phyloP scores from a whole-genome alignment of 768 basidiomycete species.

The Psilocybe tampanensis region DNA sequence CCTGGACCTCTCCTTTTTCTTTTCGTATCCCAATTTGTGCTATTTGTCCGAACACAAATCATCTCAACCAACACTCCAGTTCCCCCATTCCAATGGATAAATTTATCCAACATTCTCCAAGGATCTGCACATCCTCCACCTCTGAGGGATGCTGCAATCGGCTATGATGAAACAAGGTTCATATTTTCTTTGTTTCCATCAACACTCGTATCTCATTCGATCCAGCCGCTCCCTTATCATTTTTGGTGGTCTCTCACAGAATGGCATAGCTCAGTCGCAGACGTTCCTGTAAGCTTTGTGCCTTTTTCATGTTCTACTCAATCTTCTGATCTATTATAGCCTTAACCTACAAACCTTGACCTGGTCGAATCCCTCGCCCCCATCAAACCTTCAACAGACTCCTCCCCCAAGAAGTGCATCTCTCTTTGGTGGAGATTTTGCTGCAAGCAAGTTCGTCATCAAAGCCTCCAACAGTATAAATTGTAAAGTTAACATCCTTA shows the following conservation, averaged over 20 bases:
- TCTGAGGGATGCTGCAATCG: constrained; percentile 73
- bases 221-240: constrained; percentile 61
- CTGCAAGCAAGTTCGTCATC: constrained; percentile 76
- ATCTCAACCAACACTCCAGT: constrained; percentile 56
- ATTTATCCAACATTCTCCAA: constrained; percentile 57
- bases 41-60: constrained; percentile 39
- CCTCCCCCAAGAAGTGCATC: constrained; percentile 71
- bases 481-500: constrained; percentile 13
- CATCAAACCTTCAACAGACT: constrained; percentile 41
- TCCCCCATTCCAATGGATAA: constrained; percentile 77
- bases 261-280: constrained; percentile 60
- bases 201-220: constrained; percentile 33
- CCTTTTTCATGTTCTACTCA: constrained; percentile 4
- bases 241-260: constrained; percentile 75
- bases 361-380: constrained; percentile 63
- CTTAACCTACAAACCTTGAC: constrained; percentile 61
- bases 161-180: constrained; percentile 53
- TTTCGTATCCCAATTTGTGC: constrained; percentile 30
- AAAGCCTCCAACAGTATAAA: neutral
- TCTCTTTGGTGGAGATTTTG: constrained; percentile 67
- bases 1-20: constrained; percentile 22
- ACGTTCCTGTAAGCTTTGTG: constrained; percentile 62
- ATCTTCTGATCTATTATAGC: constrained; percentile 35
- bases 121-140: constrained; percentile 61
- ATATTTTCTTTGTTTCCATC: constrained; percentile 5